These are phyloP conservation scores for Marchantia polymorpha DNA, from an alignment of 225 moss, liverwort and hornwort species.

Conservation along the genomic window DNA sequence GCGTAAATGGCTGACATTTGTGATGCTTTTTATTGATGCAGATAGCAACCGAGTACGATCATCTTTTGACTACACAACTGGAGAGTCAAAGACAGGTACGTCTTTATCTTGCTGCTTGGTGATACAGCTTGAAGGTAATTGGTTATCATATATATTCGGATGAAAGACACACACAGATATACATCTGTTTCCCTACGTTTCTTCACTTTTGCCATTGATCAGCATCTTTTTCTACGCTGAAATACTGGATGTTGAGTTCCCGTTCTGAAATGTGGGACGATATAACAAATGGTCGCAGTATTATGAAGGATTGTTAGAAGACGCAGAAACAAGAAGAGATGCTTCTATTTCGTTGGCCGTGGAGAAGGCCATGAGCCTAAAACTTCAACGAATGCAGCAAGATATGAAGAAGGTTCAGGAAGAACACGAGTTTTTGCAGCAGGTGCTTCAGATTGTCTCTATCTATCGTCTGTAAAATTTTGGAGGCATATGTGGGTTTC, in stretches of 20 bases:
- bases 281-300: constrained; percentile 42
- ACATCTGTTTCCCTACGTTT: not conserved
- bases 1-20: too few relatives aligned
- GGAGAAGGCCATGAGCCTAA: constrained; percentile 71
- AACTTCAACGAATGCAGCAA: constrained; percentile 63
- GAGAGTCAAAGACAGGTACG: constrained; percentile 93
- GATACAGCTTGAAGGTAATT: not conserved
- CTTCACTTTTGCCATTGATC: not conserved
- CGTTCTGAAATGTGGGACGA: not conserved
- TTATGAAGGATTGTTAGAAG: constrained; percentile 69
- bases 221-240: not conserved
- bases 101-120: not conserved
- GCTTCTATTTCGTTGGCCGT: constrained; percentile 61
- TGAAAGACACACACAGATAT: too few relatives aligned
- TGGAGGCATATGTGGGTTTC: too few relatives aligned
- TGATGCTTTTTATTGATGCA: constrained; percentile 19
- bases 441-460: constrained; percentile 39
- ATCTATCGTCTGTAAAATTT: not conserved
- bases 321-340: constrained; percentile 67
- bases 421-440: constrained; percentile 67
- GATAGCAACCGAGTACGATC: constrained; percentile 86
- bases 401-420: constrained; percentile 69
- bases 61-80: constrained; percentile 78
- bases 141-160: not conserved
- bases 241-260: not conserved